A percentile compares a stretch with the other conserved stretches of the same genome.
These are phyloP conservation scores for Podospora bellae-mahoneyi DNA, from an alignment of 495 filamentous ascomycete species.

Conservation along the genomic window DNA sequence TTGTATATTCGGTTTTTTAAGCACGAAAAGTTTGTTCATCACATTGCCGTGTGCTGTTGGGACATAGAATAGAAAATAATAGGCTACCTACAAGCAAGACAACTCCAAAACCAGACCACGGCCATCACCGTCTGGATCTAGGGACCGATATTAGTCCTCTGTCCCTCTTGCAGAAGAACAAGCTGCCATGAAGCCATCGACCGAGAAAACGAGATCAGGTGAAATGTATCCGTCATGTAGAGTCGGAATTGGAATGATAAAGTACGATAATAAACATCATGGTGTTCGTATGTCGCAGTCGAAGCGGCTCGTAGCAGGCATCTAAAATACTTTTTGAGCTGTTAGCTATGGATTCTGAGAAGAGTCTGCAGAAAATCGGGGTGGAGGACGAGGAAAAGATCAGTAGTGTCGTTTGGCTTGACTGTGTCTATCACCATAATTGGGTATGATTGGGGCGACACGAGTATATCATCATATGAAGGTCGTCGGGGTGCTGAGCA, in stretches of 20 bases:
- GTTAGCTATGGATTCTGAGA: conserved; percentile 20
- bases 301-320: background rate
- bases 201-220: conserved; percentile 33
- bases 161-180: background rate
- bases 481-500: conserved; percentile 10
- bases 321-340: conserved; percentile 19
- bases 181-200: background rate
- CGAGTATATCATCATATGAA: conserved; percentile 70
- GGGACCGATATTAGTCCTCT: background rate
- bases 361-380: background rate
- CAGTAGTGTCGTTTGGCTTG: conserved; percentile 89
- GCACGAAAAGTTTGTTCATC: conserved; percentile 68
- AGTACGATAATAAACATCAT: conserved; percentile 58
- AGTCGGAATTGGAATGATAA: conserved; percentile 59
- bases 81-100: conserved; percentile 25
- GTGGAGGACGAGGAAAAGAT: conserved; percentile 33
- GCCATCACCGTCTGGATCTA: background rate
- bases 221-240: conserved; percentile 40
- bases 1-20: conserved; percentile 70
- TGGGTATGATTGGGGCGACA: conserved; percentile 94
- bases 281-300: conserved; percentile 6
- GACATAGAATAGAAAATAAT: conserved; percentile 17
- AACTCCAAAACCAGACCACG: background rate
- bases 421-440: conserved; percentile 83
- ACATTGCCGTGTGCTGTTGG: conserved; percentile 17